Conservation (phyloP, 371 early-diverging fungal species). For the Lichtheimia ramosa region DNA sequence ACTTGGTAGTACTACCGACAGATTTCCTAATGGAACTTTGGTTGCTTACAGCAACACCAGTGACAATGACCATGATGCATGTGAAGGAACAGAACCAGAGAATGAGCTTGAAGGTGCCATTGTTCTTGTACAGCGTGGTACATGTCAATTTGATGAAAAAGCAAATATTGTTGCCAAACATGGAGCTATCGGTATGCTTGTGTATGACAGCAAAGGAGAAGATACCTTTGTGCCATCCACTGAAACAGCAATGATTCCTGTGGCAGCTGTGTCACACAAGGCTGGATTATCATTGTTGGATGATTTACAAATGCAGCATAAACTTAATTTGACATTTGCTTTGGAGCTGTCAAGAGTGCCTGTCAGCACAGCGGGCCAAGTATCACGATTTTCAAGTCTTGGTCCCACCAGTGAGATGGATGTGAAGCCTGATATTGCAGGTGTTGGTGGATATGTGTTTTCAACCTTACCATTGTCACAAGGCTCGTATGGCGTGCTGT, state of each 20-base stretch:
- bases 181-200: constrained; percentile 57
- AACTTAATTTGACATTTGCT: constrained; percentile 5
- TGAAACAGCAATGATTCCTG: constrained; percentile 24
- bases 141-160: constrained; percentile 62
- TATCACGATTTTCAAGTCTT: constrained; percentile 43
- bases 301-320: neutral
- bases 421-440: constrained; percentile 55
- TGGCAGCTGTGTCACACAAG: constrained; percentile 28
- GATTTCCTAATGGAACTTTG: constrained; percentile 30
- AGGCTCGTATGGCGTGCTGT: constrained; percentile 53
- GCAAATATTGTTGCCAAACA: constrained; percentile 29
- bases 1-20: constrained; percentile 18
- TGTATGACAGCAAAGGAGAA: constrained; percentile 35
- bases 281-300: constrained; percentile 19
- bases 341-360: constrained; percentile 4
- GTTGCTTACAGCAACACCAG: constrained; percentile 21
- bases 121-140: constrained; percentile 58
- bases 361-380: constrained; percentile 27
- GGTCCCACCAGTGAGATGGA: constrained; percentile 29
- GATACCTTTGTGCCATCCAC: constrained; percentile 15
- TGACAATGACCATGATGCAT: constrained; percentile 19
- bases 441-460: constrained; percentile 68
- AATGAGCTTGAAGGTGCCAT: constrained; percentile 35
- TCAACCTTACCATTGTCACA: constrained; percentile 49
- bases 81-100: constrained; percentile 19